Percentiles rank a stretch among this genome's conserved stretches.
These are phyloP conservation scores for Penstemon barbatus DNA, from an alignment of 257 asterid genomes.

Conservation along the genomic window DNA sequence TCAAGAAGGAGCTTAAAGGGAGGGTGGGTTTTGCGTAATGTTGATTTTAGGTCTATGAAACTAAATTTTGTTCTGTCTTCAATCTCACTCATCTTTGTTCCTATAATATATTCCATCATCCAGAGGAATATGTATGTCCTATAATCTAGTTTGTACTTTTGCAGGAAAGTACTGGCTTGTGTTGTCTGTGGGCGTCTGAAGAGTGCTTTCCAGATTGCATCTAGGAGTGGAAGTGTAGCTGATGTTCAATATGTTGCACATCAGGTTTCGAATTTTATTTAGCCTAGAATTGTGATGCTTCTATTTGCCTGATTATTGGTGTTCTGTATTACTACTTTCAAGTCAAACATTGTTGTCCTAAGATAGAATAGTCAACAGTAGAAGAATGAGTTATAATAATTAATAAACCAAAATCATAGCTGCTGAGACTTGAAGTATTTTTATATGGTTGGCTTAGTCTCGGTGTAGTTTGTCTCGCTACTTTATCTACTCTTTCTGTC, in stretches of 20 bases:
- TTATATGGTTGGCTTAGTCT: no score
- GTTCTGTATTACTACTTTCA: constrained; percentile 9
- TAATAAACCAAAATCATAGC: no score
- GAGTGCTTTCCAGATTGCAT: constrained; percentile 97
- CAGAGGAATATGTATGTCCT: constrained; percentile 26
- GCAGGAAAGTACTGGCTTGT: constrained; percentile 97
- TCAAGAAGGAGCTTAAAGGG: neutral
- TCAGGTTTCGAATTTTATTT: constrained; percentile 52
- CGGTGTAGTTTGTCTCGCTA: no score
- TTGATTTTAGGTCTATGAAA: neutral
- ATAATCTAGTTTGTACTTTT: constrained; percentile 32
- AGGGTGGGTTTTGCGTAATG: neutral
- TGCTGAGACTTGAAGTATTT: no score
- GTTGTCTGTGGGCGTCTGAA: constrained; percentile 97
- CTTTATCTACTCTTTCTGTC: no score
- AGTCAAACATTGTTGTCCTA: neutral
- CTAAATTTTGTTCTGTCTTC: constrained; percentile 5
- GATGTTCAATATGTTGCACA: constrained; percentile 99
- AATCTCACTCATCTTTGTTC: constrained; percentile 2
- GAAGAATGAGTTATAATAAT: no score
- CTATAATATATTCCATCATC: neutral
- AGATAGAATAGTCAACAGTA: no score
- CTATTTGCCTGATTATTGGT: constrained; percentile 12
- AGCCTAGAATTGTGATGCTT: neutral
- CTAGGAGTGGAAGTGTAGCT: constrained; percentile 97